Evolutionary conservation across 2,329 filamentous ascomycete species (phyloP).

Genomic region (Ophiostoma quercus): DNA sequence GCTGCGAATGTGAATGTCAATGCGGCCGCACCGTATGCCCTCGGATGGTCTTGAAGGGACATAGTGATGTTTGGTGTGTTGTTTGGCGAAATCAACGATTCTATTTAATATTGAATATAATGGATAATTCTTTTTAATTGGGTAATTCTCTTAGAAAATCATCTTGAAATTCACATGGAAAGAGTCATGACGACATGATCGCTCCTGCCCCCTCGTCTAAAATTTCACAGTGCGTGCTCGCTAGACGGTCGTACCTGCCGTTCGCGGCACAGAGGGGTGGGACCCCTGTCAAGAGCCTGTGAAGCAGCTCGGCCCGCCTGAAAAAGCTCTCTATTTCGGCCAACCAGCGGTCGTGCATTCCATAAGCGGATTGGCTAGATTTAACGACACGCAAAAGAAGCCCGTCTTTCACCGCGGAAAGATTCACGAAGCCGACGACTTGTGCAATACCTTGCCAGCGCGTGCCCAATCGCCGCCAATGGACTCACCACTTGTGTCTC

Average conservation of each 20-base stretch:
- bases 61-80: constrained; percentile 36
- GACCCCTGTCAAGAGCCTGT: not conserved
- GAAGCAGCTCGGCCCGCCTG: not conserved
- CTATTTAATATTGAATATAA: not conserved
- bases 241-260: constrained; percentile 3
- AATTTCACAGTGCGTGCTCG: constrained; percentile 13
- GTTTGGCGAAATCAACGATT: too few relatives aligned
- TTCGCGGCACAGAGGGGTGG: not conserved
- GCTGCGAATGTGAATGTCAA: constrained; percentile 68
- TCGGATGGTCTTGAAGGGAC: constrained; percentile 57
- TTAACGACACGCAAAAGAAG: not conserved
- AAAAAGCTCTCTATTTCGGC: constrained; percentile 13
- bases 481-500: constrained; percentile 37
- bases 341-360: constrained; percentile 21
- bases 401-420: not conserved
- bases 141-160: not conserved
- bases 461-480: constrained; percentile 16
- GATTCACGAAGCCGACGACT: not conserved
- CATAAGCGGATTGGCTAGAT: constrained; percentile 12
- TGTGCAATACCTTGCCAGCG: not conserved
- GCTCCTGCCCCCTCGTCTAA: constrained; percentile 17
- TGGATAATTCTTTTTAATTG: not conserved
- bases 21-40: constrained; percentile 60
- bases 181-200: constrained; percentile 20
- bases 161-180: not conserved